Conservation (phyloP, 176 grass and related monocot genomes). For the Melocanna baccifera region DNA sequence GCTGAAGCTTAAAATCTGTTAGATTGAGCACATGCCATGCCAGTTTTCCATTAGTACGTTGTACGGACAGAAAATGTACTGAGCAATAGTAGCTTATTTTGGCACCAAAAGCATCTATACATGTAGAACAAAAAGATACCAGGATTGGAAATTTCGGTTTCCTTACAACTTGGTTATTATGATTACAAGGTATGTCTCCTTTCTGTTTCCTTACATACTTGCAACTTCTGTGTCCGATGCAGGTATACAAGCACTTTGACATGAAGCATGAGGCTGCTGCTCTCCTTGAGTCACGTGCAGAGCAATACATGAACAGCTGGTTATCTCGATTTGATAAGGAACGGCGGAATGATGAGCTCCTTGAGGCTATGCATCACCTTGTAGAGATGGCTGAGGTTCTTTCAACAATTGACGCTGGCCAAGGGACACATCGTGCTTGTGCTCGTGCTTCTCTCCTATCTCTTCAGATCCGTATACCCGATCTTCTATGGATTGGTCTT, state of each 20-base stretch:
- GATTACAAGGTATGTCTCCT: not conserved
- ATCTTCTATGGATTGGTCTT: slow-evolving; percentile 81
- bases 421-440: slow-evolving; percentile 74
- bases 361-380: slow-evolving; percentile 84
- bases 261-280: slow-evolving; percentile 95
- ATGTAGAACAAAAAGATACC: not conserved
- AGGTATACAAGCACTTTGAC: slow-evolving; percentile 94
- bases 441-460: slow-evolving; percentile 77
- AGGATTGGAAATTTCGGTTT: not conserved
- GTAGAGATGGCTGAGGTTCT: slow-evolving; percentile 80
- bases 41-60: slow-evolving; percentile 2
- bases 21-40: slow-evolving; percentile 15
- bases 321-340: slow-evolving; percentile 61
- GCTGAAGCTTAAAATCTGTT: slow-evolving; percentile 13
- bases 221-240: slow-evolving; percentile 12
- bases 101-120: not conserved
- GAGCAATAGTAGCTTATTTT: not conserved
- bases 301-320: slow-evolving; percentile 80
- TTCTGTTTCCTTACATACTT: slow-evolving; percentile 9
- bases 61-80: not conserved
- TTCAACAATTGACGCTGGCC: slow-evolving; percentile 85
- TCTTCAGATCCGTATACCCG: slow-evolving; percentile 90
- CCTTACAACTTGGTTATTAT: slow-evolving; percentile 8
- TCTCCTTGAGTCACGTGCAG: slow-evolving; percentile 73
- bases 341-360: slow-evolving; percentile 66